Conservation (phyloP, 2,329 filamentous ascomycete genomes). For the Fusarium armeniacum region DNA sequence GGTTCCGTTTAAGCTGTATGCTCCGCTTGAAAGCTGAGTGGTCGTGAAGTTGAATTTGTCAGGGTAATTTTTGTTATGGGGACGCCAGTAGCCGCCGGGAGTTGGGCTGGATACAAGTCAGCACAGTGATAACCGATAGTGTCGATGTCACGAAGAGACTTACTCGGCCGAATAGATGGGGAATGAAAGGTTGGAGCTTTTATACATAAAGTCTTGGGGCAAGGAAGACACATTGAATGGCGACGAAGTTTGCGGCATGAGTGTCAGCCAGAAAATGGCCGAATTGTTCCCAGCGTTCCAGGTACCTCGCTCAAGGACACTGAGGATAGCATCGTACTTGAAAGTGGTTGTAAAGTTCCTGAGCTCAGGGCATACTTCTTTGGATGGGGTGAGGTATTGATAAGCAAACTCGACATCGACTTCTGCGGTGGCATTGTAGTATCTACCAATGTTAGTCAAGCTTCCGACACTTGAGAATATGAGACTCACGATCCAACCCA, state of each 20-base stretch:
- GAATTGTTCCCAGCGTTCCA: slow-evolving; percentile 19
- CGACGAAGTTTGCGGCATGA: background rate
- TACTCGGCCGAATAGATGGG: background rate
- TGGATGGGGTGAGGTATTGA: background rate
- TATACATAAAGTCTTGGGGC: background rate
- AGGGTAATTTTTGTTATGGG: fast-evolving
- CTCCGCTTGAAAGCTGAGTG: background rate
- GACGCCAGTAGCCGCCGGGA: slow-evolving; percentile 8
- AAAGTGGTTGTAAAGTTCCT: background rate
- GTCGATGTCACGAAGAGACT: background rate
- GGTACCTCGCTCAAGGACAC: slow-evolving; percentile 3
- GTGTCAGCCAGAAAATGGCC: slow-evolving; percentile 15
- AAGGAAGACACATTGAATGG: background rate
- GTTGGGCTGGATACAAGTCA: background rate
- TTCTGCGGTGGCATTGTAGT: slow-evolving; percentile 21
- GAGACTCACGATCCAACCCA: slow-evolving; percentile 21
- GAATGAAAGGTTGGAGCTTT: background rate
- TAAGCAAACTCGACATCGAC: background rate
- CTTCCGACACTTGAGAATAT: fast-evolving
- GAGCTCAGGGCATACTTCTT: background rate
- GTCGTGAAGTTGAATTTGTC: slow-evolving; percentile 14
- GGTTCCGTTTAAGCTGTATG: background rate
- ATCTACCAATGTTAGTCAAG: slow-evolving; percentile 1
- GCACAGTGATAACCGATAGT: background rate
- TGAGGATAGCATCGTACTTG: slow-evolving; percentile 16